A percentile compares a stretch with the other conserved stretches of the same genome.
Evolutionary conservation across 495 filamentous ascomycete genomes (phyloP).

Genomic region (Aeminium ludgeri): DNA sequence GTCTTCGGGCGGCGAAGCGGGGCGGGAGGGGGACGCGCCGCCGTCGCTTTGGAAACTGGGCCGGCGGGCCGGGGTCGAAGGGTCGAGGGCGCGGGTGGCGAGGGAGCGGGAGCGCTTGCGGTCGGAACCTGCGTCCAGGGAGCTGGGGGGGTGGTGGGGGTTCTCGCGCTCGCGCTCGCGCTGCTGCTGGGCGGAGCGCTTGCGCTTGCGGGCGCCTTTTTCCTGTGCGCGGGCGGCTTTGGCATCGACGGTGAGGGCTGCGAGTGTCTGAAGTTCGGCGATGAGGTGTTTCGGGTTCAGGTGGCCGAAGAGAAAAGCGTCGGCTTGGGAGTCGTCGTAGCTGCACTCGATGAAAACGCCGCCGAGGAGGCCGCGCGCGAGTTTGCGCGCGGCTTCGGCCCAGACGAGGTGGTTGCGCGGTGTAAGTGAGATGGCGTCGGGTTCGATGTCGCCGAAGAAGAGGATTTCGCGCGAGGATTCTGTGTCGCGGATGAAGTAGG

Average conservation of each 20-base stretch:
- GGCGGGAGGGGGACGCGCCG: background rate
- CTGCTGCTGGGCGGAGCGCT: slow-evolving; percentile 11
- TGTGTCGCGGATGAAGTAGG: slow-evolving; percentile 69
- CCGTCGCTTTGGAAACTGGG: slow-evolving; percentile 1
- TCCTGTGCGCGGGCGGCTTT: slow-evolving; percentile 18
- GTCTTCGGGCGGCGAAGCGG: background rate
- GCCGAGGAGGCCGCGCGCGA: slow-evolving; percentile 46
- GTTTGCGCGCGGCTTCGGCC: slow-evolving; percentile 69
- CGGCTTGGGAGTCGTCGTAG: slow-evolving; percentile 59
- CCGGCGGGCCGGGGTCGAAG: slow-evolving; percentile 1
- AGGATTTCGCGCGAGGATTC: slow-evolving; percentile 49
- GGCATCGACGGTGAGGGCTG: slow-evolving; percentile 39
- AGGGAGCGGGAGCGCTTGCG: slow-evolving; percentile 14
- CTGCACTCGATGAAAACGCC: slow-evolving; percentile 94
- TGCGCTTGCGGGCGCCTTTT: slow-evolving; percentile 21
- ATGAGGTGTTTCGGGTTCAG: slow-evolving; percentile 66
- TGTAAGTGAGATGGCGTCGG: slow-evolving; percentile 63
- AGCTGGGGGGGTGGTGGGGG: too few species aligned
- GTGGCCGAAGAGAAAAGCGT: slow-evolving; percentile 71
- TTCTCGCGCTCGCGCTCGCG: too few species aligned
- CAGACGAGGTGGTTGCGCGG: slow-evolving; percentile 70
- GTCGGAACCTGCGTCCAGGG: background rate
- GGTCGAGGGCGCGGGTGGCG: background rate
- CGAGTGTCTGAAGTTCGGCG: slow-evolving; percentile 57
- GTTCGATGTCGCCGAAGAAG: slow-evolving; percentile 90